Evolutionary conservation across 192 early-diverging fungal species (phyloP), one percentile per base, ranked within the genome.

Genomic region (Pilobolus umbonatus): DNA sequence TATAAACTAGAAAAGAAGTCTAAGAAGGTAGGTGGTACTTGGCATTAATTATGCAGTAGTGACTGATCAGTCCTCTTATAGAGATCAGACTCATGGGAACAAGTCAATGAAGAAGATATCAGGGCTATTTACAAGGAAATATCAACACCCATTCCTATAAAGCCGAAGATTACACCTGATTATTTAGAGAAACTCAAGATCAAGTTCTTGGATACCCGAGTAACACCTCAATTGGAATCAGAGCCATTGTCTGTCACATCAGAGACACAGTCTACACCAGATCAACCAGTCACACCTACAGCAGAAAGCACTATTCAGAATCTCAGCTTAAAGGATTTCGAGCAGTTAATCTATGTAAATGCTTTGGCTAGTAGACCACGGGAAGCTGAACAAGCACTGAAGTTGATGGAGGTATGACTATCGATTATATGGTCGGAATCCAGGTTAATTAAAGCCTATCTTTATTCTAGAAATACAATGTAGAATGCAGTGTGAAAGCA

Each of bases 361-460:
- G 79, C 82, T n/a, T 38, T 86, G 19, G 71, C 79, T 3, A 69
- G 75, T 28, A 67, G 84, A 14, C 73, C 76, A 4, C 73, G 62
- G 0, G 82, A 87, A 60, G 90, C 90, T 1, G 79, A 85, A 52
- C 70, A 69, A 46, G 83, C 85, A 11, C 81, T 86, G 47, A 74
- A 86, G 30, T 55, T 86, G 55, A 81, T 73, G 71, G 31, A 63
- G 36, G 69, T 71, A 57, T 42, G 55, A 29, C 12, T 22, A 10
- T 9, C 4, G 7, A 7, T 40, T 14, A 31, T 35, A 5, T 15
- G 1, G 11, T 25, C 28, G 15, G 4, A 19, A 35, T 12, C 34
- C 19, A 22, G 11, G n/a, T 56, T n/a, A 19, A 31, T 22, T 48
- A 29, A 25, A 28, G 28, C 24, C 26, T 9, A 48, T 47, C 14